Percentiles rank a stretch among this genome's conserved stretches.
These are phyloP conservation scores for Ampelocalamus luodianensis DNA, from an alignment of 176 grass and related monocot species.

Conservation along the genomic window DNA sequence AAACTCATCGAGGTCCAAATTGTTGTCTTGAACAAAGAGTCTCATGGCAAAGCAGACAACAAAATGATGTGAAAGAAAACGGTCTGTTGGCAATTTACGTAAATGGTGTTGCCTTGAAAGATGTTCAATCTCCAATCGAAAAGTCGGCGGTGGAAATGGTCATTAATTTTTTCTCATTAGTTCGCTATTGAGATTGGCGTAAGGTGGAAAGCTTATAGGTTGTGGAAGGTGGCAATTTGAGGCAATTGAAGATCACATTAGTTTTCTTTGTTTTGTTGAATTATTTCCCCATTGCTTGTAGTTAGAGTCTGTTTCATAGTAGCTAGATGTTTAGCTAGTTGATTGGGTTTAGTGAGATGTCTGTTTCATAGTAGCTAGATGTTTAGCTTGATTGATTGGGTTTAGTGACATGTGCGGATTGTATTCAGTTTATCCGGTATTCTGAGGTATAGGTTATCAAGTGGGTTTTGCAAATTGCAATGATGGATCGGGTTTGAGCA, in stretches of 20 bases:
- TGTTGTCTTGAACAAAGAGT: conserved; percentile 44
- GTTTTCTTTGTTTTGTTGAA: conserved; percentile 13
- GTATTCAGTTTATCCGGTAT: conserved; percentile 14
- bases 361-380: conserved; percentile 33
- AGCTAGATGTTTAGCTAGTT: conserved; percentile 32
- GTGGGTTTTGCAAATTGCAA: conserved; percentile 40
- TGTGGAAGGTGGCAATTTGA: conserved; percentile 32
- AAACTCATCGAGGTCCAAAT: conserved; percentile 20
- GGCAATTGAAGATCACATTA: conserved; percentile 39
- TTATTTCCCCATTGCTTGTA: no score
- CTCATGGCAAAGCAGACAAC: conserved; percentile 38
- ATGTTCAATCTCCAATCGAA: conserved; percentile 41
- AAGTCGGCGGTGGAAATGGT: conserved; percentile 47
- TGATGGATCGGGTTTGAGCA: conserved; percentile 45
- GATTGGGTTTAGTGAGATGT: conserved; percentile 45
- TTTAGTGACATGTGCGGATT: conserved; percentile 34
- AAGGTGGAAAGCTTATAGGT: background rate
- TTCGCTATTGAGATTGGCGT: background rate
- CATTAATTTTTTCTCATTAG: conserved; percentile 11
- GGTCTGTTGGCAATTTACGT: background rate
- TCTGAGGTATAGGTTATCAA: conserved; percentile 34
- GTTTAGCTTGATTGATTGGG: conserved; percentile 35
- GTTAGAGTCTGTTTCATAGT: no score
- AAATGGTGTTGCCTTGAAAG: conserved; percentile 35
- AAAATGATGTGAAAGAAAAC: conserved; percentile 36